Conservation (phyloP, 2,329 filamentous ascomycete genomes). For the Phaeosphaeria sp. region DNA sequence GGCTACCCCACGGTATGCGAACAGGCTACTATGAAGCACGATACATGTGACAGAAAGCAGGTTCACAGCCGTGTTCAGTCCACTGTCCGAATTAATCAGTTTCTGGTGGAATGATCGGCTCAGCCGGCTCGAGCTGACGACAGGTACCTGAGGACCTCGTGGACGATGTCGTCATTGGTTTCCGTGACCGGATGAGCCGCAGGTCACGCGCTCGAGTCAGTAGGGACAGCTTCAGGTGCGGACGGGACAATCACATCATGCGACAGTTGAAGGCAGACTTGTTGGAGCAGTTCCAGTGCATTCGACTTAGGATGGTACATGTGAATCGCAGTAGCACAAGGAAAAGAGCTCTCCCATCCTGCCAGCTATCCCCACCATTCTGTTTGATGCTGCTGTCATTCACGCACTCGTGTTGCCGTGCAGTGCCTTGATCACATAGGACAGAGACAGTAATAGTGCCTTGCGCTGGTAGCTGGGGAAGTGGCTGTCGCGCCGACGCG, state of each 20-base stretch:
- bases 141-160: slow-evolving; percentile 1
- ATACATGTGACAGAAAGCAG: not conserved
- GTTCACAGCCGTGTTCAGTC: not conserved
- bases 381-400: not conserved
- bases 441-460: not conserved
- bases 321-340: slow-evolving; percentile 29
- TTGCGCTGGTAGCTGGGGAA: slow-evolving; percentile 9
- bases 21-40: not conserved
- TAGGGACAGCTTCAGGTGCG: not conserved
- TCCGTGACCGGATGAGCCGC: slow-evolving; percentile 35
- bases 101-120: not conserved
- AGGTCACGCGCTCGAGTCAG: slow-evolving; percentile 40
- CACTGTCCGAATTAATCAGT: not conserved
- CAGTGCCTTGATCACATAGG: not conserved
- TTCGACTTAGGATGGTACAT: slow-evolving; percentile 24
- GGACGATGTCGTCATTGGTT: slow-evolving; percentile 43
- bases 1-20: slow-evolving; percentile 4
- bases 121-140: not conserved
- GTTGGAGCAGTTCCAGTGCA: slow-evolving; percentile 22
- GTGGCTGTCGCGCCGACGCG: slow-evolving; percentile 10
- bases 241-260: slow-evolving; percentile 14
- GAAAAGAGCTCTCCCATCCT: slow-evolving; percentile 14
- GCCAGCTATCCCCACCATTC: slow-evolving; percentile 3
- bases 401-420: not conserved
- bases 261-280: slow-evolving; percentile 7